Evolutionary conservation across 768 basidiomycete genomes (phyloP).

Genomic region (Suillus hirtellus): DNA sequence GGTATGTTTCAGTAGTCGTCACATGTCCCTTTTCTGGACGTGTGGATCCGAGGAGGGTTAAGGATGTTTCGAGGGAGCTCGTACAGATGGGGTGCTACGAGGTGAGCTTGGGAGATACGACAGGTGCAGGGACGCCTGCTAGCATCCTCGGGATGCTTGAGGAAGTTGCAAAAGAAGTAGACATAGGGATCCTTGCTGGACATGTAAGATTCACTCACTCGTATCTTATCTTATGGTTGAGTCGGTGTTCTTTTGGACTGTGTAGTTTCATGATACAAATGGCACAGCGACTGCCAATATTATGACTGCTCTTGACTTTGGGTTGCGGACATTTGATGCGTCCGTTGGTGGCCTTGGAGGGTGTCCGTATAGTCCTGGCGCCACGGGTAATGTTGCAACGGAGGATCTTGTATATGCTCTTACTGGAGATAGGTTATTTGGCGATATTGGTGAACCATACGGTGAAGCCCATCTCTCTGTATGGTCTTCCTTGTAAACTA

Average conservation of each 20-base stretch:
- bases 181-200: constrained; percentile 70
- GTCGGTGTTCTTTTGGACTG: background rate
- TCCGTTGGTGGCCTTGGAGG: constrained; percentile 91
- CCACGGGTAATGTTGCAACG: constrained; percentile 93
- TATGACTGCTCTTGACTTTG: constrained; percentile 66
- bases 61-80: constrained; percentile 69
- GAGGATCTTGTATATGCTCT: constrained; percentile 90
- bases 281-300: constrained; percentile 82
- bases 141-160: constrained; percentile 69
- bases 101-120: constrained; percentile 89
- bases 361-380: constrained; percentile 95
- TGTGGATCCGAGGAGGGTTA: constrained; percentile 63
- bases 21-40: constrained; percentile 86
- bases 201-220: constrained; percentile 42
- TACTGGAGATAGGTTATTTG: constrained; percentile 55
- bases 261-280: constrained; percentile 87
- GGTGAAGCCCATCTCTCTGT: background rate
- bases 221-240: background rate
- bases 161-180: constrained; percentile 61
- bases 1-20: constrained; percentile 84
- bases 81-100: constrained; percentile 94
- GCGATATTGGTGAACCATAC: constrained; percentile 42
- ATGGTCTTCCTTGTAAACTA: background rate
- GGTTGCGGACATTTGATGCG: constrained; percentile 80
- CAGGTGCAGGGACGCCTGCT: constrained; percentile 79